Evolutionary conservation across 768 basidiomycete genomes (phyloP).

Genomic region (Pisolithus albus): DNA sequence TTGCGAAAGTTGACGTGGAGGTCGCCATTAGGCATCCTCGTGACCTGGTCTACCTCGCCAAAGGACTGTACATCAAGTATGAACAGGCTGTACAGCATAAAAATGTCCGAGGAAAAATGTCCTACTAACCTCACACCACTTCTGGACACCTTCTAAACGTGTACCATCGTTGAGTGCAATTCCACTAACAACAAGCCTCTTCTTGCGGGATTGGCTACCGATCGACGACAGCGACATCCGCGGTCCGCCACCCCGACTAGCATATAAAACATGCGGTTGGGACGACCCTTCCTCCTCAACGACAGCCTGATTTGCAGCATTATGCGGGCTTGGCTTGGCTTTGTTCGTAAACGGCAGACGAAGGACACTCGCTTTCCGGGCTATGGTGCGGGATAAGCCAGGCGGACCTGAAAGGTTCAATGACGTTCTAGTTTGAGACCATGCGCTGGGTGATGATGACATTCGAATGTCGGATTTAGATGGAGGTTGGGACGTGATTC

Average conservation of each 20-base stretch:
- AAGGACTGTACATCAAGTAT: constrained; percentile 44
- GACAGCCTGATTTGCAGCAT: constrained; percentile 15
- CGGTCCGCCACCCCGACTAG: constrained; percentile 14
- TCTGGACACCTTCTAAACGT: constrained; percentile 61
- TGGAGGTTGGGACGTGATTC: constrained; percentile 26
- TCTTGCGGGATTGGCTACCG: constrained; percentile 40
- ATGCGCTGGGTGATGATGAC: constrained; percentile 30
- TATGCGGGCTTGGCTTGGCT: constrained; percentile 11
- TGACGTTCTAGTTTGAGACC: constrained; percentile 34
- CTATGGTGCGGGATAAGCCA: constrained; percentile 23
- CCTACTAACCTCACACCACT: constrained; percentile 66
- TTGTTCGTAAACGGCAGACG: constrained; percentile 27
- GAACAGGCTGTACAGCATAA: constrained; percentile 2
- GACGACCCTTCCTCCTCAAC: constrained; percentile 22
- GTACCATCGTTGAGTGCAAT: constrained; percentile 51
- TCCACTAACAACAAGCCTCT: constrained; percentile 64
- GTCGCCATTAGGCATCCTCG: constrained; percentile 69
- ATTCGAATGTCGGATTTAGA: constrained; percentile 23
- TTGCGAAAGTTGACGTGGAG: constrained; percentile 70
- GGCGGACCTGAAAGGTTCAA: constrained; percentile 35
- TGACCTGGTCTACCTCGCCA: constrained; percentile 69
- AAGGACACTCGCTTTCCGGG: constrained; percentile 24
- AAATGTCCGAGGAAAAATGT: not conserved
- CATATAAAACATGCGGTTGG: constrained; percentile 25
- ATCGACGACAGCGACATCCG: constrained; percentile 30